phyloP scores from a whole-genome alignment of 106 monocot genomes.

The Allium sativum region DNA sequence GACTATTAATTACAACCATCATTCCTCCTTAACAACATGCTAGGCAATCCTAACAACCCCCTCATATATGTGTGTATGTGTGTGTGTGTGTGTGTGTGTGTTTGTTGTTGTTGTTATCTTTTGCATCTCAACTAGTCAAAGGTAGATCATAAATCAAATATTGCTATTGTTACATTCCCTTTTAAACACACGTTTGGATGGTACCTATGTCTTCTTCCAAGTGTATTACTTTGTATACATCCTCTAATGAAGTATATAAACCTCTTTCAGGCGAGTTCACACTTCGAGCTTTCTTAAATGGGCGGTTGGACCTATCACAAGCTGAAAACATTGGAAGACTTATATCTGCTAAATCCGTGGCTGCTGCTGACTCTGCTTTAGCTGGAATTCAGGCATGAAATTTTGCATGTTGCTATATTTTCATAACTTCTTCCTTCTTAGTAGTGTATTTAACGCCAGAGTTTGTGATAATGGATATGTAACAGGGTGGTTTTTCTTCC shows the following conservation, averaged over 20 bases:
- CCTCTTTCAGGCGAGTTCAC: conserved; percentile 72
- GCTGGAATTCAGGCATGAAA: conserved; percentile 82
- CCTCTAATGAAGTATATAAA: neutral
- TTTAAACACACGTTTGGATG: too few relatives aligned
- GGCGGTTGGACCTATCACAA: conserved; percentile 86
- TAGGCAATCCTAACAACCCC: too few relatives aligned
- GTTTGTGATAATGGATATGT: conserved; percentile 1
- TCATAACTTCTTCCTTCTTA: too few relatives aligned
- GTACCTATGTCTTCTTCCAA: too few relatives aligned
- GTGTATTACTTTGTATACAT: neutral
- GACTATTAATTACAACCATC: too few relatives aligned
- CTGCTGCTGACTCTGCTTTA: conserved; percentile 88
- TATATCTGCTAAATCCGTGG: conserved; percentile 73
- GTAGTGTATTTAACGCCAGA: too few relatives aligned
- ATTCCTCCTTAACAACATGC: too few relatives aligned
- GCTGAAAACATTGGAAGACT: conserved; percentile 76
- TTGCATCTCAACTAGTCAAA: too few relatives aligned
- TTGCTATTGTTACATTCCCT: neutral
- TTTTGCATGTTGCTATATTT: neutral
- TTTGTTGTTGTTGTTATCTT: too few relatives aligned
- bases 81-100: too few relatives aligned
- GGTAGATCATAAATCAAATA: neutral
- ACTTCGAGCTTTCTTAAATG: conserved; percentile 90
- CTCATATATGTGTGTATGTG: too few relatives aligned
- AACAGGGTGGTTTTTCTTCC: conserved; percentile 84